Base-by-base conservation (phyloP, 805 yeast species). In the Cyberlindnera maclurae region DNA sequence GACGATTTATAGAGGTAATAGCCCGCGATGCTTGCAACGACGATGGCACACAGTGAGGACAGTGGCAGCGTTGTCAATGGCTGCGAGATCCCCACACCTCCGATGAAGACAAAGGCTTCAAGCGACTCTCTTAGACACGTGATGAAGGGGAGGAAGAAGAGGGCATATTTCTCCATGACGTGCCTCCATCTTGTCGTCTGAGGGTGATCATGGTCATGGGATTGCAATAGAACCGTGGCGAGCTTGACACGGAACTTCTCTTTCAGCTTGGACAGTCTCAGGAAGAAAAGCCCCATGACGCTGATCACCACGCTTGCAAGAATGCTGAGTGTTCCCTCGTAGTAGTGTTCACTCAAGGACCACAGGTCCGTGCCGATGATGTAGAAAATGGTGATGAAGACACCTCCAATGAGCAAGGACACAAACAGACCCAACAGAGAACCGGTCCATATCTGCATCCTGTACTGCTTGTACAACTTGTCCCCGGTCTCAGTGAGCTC, bases 61-160 rank as follows among this genome's bases (percentile, higher is more conserved):
- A 81, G 54, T 13, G 89, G 79, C 42, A 83, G 70, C 0, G 87
- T 73, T 0, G 75, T 55, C 11, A 75, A 55, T 5, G 90, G 87
- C 45, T 78, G 84, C 27, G 78, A 75, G 42, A 84, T 76, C 16
- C 87, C 87, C 31, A 88, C 79, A 20, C 96, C 97, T 3, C 96
- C 96, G 31, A 88, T 71, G 51, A 88, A 88, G 3, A 88, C 93
- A 28, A 88, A 88, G 0, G 96, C 96, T 59, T 88, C 96, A 38
- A 88, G 64, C 2, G 96, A 95, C 60, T 88, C 96, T 55, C 96
- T 73, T 36, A 88, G 64, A 4, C 95, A 80, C 2, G 97, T 88
- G 34, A 88, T 71, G 52, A 88, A 79, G 1, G 97, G 96, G 30
- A 87, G 62, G 27, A 87, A 66, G 43, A 82, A 84, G 58, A 83